Base-by-base conservation (phyloP, 495 filamentous ascomycete genomes). In the Monascus purpureus region DNA sequence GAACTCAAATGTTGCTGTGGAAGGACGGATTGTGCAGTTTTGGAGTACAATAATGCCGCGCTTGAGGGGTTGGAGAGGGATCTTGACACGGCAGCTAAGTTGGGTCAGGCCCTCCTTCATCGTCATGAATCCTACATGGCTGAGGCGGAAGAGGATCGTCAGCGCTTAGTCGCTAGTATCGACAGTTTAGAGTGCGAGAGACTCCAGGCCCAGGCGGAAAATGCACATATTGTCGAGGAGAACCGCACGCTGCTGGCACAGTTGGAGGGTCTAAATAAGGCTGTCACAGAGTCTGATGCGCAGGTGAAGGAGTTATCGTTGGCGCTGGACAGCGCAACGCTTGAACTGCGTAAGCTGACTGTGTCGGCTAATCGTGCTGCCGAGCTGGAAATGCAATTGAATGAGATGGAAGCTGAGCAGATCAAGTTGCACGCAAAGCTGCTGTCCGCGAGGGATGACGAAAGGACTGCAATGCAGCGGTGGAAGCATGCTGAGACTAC, bases 91-190 rank as follows among this genome's bases (percentile, higher is more conserved):
- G 88, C 88, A 8, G 88, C 85, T 20, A 67, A 76, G 38, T 68
- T 95, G 49, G 88, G 88, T 28, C 80, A 94, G 88, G 82, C 87
- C 20, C 63, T 97, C 23, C 72, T 97, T 12, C 73, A 78, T 31
- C 81, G 87, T 35, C 87, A 96, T 69, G 88, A 95, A 59, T 72
- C 76, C 24, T 94, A 93, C 52, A 82, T 94, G 65, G 77, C 74
- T 13, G 83, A 93, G 48, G 80, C 84, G 31, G 85, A 93, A 63
- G 69, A 75, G 32, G 82, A 93, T 45, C 76, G 90, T 11, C 53
- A 56, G 27, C 72, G 72, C 18, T 72, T 92, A 61, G 62, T 67
- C 8, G 55, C 62, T 23, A 80, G 65, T 26, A 82, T 95, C 42
- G 77, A 82, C 35, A 60, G 62, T 38, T 59, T 97, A 13, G 86